Base-by-base conservation (phyloP, 1,284 basidiomycete species). In the Gastroboletus turbinatus region DNA sequence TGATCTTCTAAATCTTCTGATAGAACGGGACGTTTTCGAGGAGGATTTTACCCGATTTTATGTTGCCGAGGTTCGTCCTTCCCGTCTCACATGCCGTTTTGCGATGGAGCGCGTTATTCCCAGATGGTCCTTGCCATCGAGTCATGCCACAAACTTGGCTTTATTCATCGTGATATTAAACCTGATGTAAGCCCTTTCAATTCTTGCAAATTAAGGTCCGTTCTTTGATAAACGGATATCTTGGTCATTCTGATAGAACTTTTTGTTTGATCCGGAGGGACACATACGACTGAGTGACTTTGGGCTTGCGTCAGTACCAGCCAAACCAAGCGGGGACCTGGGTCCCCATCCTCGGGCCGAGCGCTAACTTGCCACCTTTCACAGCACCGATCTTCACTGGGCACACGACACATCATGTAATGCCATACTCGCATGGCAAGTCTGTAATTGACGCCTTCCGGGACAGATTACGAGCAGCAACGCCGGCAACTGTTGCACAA, bases 151-250 rank as follows among this genome's bases (percentile, higher is more conserved):
- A 87, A 87, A 68, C 87, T 94, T 63, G 96, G 96, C 4, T 98
- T 96, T 77, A 97, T 98, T 65, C 96, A 98, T 76, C 86, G 96
- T 53, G 96, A 98, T 77, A 96, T 98, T 76, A 96, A 96, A 76
- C 94, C 94, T 60, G 91, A 94, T 75, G 88, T 91, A 72, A 71
- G 87, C 76, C 53, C 52, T 59, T 55, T 63, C 63, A 62, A 66
- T 63, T 67, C 60, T 61, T 62, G 50, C 50, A 66, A 60, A 68
- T 65, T 63, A 71, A 71, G 65, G 70, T 55, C 68, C 67, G 52
- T 58, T 62, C 46, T 65, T 60, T 66, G 60, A 70, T 64, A 59
- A 64, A 56, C 46, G 58, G 25, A 53, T 68, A 48, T 60, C 59
- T 57, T 65, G 59, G 61, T 63, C 60, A 52, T 71, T 67, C 66